phyloP scores from a whole-genome alignment of 177 flowering plant species.

The Vitis hybrid region DNA sequence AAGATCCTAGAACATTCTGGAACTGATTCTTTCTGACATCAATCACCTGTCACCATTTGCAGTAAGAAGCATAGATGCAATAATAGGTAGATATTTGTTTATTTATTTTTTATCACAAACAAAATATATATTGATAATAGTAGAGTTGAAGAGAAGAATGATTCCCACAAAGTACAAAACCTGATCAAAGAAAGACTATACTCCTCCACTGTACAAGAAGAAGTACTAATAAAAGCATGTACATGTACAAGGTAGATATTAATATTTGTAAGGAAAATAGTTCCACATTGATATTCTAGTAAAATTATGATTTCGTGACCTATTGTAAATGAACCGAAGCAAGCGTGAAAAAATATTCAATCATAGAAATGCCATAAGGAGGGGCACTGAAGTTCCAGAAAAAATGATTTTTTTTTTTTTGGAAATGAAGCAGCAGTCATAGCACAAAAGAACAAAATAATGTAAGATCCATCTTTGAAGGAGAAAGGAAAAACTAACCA shows the following conservation, averaged over 20 bases:
- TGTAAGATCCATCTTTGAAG: neutral
- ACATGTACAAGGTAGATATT: no score
- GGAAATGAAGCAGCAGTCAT: neutral
- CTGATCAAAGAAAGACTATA: no score
- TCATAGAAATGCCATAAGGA: neutral
- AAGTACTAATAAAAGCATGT: no score
- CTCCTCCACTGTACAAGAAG: no score
- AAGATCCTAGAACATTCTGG: neutral
- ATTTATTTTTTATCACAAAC: neutral
- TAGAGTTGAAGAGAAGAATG: no score
- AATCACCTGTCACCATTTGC: neutral
- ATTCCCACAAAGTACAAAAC: no score
- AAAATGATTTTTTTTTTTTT: neutral
- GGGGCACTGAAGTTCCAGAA: neutral
- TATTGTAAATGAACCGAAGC: neutral
- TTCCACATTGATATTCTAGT: neutral
- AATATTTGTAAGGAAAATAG: neutral
- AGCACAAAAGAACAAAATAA: neutral
- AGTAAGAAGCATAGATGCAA: neutral
- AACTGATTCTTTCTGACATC: neutral
- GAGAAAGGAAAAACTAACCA: slow-evolving; percentile 29
- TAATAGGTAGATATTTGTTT: neutral
- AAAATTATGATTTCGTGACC: neutral
- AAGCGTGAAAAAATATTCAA: neutral
- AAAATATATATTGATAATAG: no score